Conservation (phyloP, 179 eudicot species). For the Silene vulgaris region DNA sequence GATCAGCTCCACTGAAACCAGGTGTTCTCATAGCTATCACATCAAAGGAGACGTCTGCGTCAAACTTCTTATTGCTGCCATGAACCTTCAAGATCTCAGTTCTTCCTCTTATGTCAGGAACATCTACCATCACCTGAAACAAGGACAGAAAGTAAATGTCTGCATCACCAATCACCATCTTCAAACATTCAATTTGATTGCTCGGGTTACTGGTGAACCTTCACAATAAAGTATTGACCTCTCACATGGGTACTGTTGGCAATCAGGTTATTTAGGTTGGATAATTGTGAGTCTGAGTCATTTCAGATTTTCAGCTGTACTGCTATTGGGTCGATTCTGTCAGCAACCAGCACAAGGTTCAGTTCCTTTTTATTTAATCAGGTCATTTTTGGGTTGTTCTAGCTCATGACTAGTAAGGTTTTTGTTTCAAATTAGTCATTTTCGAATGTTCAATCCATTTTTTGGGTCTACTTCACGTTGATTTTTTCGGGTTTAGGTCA, state of each 20-base stretch:
- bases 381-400: background rate
- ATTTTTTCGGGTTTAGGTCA: background rate
- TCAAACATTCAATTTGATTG: background rate
- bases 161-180: background rate
- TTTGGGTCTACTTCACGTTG: background rate
- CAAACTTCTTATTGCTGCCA: slow-evolving; percentile 75
- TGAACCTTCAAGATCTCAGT: slow-evolving; percentile 90
- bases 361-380: background rate
- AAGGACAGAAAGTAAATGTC: slow-evolving; percentile 5
- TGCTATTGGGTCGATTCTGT: background rate
- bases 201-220: background rate
- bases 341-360: background rate
- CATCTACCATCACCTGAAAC: slow-evolving; percentile 76
- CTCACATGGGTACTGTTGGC: background rate
- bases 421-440: background rate
- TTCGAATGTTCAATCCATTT: background rate
- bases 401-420: background rate
- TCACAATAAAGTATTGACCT: background rate
- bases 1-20: slow-evolving; percentile 95
- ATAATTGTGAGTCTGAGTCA: background rate
- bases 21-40: slow-evolving; percentile 95
- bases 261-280: background rate
- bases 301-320: background rate
- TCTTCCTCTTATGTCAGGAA: slow-evolving; percentile 89
- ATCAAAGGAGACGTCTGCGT: slow-evolving; percentile 77